A percentile compares a stretch with the other conserved stretches of the same genome.
These are phyloP conservation scores for Monosporozyma aerobia DNA, from an alignment of 805 yeast genomes.

Conservation along the genomic window DNA sequence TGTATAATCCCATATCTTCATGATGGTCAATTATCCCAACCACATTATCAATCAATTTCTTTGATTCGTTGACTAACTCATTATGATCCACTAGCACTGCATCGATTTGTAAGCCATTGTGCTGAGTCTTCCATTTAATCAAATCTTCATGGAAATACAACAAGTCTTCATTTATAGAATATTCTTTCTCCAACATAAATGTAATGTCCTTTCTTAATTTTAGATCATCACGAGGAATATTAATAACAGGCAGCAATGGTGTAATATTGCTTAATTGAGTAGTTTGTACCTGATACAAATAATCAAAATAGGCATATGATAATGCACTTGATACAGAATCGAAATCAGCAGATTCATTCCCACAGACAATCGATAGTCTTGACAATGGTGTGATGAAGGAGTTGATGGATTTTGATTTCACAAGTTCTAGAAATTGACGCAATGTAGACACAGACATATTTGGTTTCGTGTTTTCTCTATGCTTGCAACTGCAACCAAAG, in stretches of 20 bases:
- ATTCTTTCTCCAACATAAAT: conserved; percentile 33
- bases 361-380: conserved; percentile 29
- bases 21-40: conserved; percentile 81
- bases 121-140: conserved; percentile 8
- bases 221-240: conserved; percentile 61
- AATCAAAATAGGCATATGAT: conserved; percentile 51
- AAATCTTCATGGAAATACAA: conserved; percentile 67
- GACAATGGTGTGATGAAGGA: not conserved
- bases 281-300: conserved; percentile 15
- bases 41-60: conserved; percentile 31
- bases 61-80: conserved; percentile 43
- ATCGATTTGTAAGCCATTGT: conserved; percentile 21
- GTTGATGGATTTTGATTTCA: not conserved
- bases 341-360: conserved; percentile 82
- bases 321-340: conserved; percentile 81
- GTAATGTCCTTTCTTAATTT: conserved; percentile 62
- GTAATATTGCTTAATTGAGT: conserved; percentile 15
- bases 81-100: conserved; percentile 81
- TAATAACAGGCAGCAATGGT: conserved; percentile 55
- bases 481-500: not conserved
- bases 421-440: conserved; percentile 3
- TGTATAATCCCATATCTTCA: conserved; percentile 49
- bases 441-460: conserved; percentile 1
- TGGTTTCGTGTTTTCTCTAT: not conserved
- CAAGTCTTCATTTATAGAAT: conserved; percentile 37